Percentiles rank a stretch among this genome's conserved stretches.
Conservation (phyloP, 257 asterid genomes). For the Nicotiana tabacum region DNA sequence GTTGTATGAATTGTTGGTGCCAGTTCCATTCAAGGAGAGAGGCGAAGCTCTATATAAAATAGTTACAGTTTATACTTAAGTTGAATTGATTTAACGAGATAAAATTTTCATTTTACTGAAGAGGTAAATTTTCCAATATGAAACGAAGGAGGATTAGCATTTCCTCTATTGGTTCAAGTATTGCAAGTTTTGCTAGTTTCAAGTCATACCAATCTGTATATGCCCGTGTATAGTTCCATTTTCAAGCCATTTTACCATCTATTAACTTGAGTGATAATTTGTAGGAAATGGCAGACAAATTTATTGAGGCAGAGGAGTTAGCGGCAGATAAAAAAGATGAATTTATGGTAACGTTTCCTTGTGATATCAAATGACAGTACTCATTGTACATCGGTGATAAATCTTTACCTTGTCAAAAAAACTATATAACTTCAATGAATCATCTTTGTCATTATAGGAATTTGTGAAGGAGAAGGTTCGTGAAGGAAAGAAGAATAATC, state of each 20-base stretch:
- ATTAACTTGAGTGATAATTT: constrained; percentile 9
- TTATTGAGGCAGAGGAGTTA: constrained; percentile 64
- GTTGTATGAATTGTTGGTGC: neutral
- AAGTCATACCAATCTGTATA: neutral
- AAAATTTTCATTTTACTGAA: neutral
- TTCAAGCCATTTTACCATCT: neutral
- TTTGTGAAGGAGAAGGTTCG: constrained; percentile 72
- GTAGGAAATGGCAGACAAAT: constrained; percentile 66
- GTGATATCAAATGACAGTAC: neutral
- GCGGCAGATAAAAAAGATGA: constrained; percentile 62
- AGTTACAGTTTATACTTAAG: neutral
- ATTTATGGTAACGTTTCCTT: constrained; percentile 46
- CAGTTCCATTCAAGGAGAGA: neutral
- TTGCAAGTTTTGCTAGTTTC: neutral
- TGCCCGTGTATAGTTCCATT: neutral
- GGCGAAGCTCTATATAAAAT: neutral
- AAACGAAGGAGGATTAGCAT: neutral
- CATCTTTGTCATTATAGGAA: constrained; percentile 29
- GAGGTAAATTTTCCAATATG: neutral
- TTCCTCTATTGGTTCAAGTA: neutral
- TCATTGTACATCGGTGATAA: neutral
- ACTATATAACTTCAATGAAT: neutral
- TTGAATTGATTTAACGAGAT: neutral
- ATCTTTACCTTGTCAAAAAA: neutral
- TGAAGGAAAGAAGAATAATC: constrained; percentile 69